Evolutionary conservation across 2,329 filamentous ascomycete species (phyloP).

Genomic region (Bipolaris victoriae): DNA sequence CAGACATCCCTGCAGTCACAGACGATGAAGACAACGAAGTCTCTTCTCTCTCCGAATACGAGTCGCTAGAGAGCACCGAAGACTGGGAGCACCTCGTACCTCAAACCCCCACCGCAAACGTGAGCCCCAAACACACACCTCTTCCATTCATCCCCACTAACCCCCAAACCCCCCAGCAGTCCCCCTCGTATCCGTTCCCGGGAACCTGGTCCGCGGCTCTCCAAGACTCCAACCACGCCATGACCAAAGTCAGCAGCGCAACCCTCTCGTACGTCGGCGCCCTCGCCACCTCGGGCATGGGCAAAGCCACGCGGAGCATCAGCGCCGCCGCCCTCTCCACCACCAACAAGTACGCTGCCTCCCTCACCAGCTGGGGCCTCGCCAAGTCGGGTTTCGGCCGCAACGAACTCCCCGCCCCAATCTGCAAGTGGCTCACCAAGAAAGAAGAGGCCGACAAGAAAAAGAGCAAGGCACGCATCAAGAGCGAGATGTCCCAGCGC

Average conservation of each 20-base stretch:
- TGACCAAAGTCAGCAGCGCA: conserved; percentile 14
- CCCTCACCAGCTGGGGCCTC: conserved; percentile 4
- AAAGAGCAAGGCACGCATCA: too few species aligned
- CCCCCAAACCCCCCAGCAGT: neutral
- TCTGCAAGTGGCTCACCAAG: neutral
- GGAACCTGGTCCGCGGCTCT: conserved; percentile 26
- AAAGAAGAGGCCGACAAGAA: neutral
- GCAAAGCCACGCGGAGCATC: conserved; percentile 22
- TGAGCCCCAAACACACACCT: neutral
- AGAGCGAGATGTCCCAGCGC: neutral
- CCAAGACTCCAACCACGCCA: conserved; percentile 16
- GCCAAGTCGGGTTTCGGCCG: neutral
- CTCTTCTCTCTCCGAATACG: neutral
- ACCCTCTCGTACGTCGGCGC: conserved; percentile 17
- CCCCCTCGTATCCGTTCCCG: conserved; percentile 16
- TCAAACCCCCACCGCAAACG: neutral
- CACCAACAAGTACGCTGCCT: conserved; percentile 1
- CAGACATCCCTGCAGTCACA: neutral
- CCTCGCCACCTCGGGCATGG: conserved; percentile 15
- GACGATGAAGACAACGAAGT: neutral
- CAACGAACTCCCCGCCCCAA: neutral
- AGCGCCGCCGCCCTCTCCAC: conserved; percentile 12
- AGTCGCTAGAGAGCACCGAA: neutral
- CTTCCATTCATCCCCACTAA: neutral
- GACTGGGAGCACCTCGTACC: neutral